phyloP scores from a whole-genome alignment of 176 grass and related monocot genomes.

The Dactylis glomerata region DNA sequence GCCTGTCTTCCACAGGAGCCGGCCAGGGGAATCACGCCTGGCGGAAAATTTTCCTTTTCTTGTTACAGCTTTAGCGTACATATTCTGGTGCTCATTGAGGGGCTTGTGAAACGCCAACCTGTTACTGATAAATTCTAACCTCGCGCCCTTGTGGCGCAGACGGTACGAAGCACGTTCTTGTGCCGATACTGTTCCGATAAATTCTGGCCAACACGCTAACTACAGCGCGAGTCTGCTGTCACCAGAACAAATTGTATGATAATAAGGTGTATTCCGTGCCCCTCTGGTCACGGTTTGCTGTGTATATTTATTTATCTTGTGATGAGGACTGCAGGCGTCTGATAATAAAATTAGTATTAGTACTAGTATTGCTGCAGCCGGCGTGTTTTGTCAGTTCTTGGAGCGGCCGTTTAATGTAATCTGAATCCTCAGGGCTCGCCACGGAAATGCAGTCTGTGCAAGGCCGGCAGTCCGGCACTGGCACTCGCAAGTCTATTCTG shows the following conservation, averaged over 20 bases:
- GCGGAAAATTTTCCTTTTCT: not conserved
- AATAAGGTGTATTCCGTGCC: not conserved
- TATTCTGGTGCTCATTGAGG: not conserved
- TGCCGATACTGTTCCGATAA: not conserved
- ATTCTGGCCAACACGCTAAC: not conserved
- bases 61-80: not conserved
- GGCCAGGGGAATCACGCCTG: not conserved
- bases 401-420: not conserved
- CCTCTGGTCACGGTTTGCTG: not conserved
- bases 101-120: not conserved
- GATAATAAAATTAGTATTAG: not conserved
- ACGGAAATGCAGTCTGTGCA: not conserved
- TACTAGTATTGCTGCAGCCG: not conserved
- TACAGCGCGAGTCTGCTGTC: not conserved
- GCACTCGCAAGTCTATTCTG: not conserved
- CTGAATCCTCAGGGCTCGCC: not conserved
- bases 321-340: not conserved
- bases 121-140: not conserved
- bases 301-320: not conserved
- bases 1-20: not conserved
- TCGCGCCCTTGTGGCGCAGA: not conserved
- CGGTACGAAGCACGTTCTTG: not conserved
- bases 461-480: conserved; percentile 20
- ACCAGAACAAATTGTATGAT: not conserved
- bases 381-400: not conserved